These are phyloP conservation scores for Trichoderma sp. DNA, from an alignment of 2,329 filamentous ascomycete genomes.

Conservation along the genomic window DNA sequence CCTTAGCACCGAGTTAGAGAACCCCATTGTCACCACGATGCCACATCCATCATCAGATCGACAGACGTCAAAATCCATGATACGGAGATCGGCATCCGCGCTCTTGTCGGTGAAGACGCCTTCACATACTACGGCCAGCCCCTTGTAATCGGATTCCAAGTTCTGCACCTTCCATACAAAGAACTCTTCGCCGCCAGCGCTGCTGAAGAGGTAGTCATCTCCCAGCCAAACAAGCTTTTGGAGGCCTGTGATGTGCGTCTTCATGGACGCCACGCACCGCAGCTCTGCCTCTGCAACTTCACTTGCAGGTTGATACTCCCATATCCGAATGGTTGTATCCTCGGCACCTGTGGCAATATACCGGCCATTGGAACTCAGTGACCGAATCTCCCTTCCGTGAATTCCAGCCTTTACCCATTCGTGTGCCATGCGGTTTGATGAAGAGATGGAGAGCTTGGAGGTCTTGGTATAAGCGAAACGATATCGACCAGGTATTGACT, in stretches of 20 bases:
- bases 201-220: constrained; percentile 74
- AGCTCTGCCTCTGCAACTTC: constrained; percentile 25
- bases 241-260: constrained; percentile 78
- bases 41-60: constrained; percentile 23
- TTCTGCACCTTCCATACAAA: constrained; percentile 71
- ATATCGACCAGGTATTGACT: constrained; percentile 33
- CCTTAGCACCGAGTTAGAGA: constrained; percentile 80
- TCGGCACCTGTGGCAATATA: constrained; percentile 66
- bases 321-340: constrained; percentile 74
- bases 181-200: constrained; percentile 84
- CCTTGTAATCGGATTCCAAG: constrained; percentile 48
- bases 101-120: constrained; percentile 51
- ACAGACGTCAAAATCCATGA: constrained; percentile 71
- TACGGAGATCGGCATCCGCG: constrained; percentile 65
- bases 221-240: constrained; percentile 77
- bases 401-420: constrained; percentile 63
- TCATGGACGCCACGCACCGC: constrained; percentile 61
- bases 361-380: constrained; percentile 39
- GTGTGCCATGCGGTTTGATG: constrained; percentile 38
- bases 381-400: constrained; percentile 82
- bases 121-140: constrained; percentile 57
- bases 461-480: constrained; percentile 74
- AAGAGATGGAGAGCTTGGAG: constrained; percentile 49
- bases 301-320: constrained; percentile 41
- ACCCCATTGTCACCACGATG: constrained; percentile 66